Conservation (phyloP, 1,139 yeast species). For the Scheffersomyces illinoinensis region DNA sequence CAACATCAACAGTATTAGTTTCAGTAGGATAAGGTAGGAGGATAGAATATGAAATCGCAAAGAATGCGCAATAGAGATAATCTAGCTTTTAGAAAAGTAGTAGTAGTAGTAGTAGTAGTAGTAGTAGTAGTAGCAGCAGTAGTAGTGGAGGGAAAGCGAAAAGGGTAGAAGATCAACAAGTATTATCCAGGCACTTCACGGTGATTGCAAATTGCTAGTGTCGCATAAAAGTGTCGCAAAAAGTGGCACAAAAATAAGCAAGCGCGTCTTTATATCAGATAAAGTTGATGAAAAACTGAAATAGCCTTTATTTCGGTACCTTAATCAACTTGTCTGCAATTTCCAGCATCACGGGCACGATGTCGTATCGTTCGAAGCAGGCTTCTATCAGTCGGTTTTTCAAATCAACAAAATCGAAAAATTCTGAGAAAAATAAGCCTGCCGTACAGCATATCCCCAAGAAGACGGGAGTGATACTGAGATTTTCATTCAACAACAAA, state of each 20-base stretch:
- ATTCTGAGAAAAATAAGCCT: neutral
- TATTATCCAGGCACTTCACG: no score
- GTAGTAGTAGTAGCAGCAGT: neutral
- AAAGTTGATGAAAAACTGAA: neutral
- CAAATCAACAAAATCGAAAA: conserved; percentile 3
- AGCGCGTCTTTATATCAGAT: neutral
- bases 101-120: neutral
- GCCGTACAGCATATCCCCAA: conserved; percentile 4
- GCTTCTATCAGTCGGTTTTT: conserved; percentile 31
- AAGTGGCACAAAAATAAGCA: neutral
- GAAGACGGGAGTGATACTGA: neutral
- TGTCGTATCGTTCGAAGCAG: conserved; percentile 14
- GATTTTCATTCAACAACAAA: neutral
- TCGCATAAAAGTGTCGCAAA: neutral
- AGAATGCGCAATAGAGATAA: no score
- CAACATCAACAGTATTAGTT: conserved; percentile 25
- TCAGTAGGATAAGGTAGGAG: conserved; percentile 31
- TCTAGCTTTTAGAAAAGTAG: neutral
- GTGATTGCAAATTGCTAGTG: neutral
- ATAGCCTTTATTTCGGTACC: neutral
- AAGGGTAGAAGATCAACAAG: neutral
- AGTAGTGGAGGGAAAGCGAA: neutral
- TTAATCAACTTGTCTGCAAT: neutral
- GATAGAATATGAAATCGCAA: neutral
- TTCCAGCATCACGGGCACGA: neutral